Evolutionary conservation across 2,329 filamentous ascomycete species (phyloP).

Genomic region (Microdochium bolleyi): DNA sequence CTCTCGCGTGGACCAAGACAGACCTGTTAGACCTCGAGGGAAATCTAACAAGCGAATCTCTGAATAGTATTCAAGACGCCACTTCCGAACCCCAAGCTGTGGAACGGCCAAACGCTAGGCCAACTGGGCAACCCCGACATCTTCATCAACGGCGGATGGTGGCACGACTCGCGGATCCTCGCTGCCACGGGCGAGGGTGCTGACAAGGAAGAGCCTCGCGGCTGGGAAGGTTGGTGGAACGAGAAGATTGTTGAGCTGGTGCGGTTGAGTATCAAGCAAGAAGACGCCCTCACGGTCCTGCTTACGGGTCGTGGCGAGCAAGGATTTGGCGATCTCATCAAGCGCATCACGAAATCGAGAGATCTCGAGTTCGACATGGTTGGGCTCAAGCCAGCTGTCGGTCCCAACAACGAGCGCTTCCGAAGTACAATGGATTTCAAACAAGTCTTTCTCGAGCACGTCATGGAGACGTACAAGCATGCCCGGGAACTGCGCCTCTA

Average conservation of each 20-base stretch:
- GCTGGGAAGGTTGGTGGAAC: constrained; percentile 96
- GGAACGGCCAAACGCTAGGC: constrained; percentile 72
- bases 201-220: constrained; percentile 72
- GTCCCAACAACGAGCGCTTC: constrained; percentile 74
- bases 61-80: constrained; percentile 78
- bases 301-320: constrained; percentile 79
- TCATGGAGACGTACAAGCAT: constrained; percentile 78
- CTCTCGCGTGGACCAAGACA: neutral
- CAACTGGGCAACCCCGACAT: constrained; percentile 66
- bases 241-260: constrained; percentile 80
- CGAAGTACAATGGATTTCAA: constrained; percentile 86
- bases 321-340: constrained; percentile 70
- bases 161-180: constrained; percentile 86
- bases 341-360: constrained; percentile 71
- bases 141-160: constrained; percentile 86
- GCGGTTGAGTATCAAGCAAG: constrained; percentile 71
- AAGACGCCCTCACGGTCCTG: constrained; percentile 76
- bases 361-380: constrained; percentile 82
- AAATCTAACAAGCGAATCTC: constrained; percentile 3
- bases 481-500: constrained; percentile 78
- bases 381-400: constrained; percentile 75
- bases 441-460: constrained; percentile 68
- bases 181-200: constrained; percentile 77
- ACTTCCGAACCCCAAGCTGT: constrained; percentile 79
- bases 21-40: constrained; percentile 1